These are phyloP conservation scores for Fraxinus albicans DNA, from an alignment of 305 asterid genomes.

Conservation along the genomic window DNA sequence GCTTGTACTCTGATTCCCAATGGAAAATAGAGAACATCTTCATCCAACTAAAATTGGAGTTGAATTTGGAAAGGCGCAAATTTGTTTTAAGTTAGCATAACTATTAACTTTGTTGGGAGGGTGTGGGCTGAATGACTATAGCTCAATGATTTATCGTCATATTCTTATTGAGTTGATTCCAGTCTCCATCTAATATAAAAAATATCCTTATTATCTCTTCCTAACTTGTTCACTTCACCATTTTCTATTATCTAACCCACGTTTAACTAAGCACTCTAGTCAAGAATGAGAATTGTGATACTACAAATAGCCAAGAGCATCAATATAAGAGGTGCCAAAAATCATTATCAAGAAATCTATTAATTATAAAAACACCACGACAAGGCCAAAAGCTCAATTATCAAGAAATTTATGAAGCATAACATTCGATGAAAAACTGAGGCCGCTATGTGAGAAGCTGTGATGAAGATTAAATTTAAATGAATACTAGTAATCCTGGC, in stretches of 20 bases:
- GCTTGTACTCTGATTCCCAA: background rate
- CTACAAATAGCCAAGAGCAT: background rate
- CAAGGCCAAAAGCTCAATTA: background rate
- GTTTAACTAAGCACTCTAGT: background rate
- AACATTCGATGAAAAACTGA: background rate
- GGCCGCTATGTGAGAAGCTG: background rate
- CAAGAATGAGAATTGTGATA: background rate
- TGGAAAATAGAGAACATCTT: background rate
- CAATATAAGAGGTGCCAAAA: background rate
- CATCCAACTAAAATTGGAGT: background rate
- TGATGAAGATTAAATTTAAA: background rate
- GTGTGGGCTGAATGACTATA: background rate
- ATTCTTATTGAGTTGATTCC: background rate
- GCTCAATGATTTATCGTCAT: background rate
- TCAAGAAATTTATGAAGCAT: background rate
- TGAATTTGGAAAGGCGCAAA: background rate
- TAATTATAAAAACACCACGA: background rate
- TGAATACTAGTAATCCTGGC: background rate
- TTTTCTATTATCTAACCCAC: background rate
- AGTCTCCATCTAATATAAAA: background rate
- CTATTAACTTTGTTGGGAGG: background rate
- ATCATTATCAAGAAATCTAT: background rate
- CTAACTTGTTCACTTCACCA: background rate
- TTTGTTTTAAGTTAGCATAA: background rate
- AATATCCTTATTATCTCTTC: background rate